Conservation (phyloP, 2,329 filamentous ascomycete species). For the Neopestalotiopsis rosae region DNA sequence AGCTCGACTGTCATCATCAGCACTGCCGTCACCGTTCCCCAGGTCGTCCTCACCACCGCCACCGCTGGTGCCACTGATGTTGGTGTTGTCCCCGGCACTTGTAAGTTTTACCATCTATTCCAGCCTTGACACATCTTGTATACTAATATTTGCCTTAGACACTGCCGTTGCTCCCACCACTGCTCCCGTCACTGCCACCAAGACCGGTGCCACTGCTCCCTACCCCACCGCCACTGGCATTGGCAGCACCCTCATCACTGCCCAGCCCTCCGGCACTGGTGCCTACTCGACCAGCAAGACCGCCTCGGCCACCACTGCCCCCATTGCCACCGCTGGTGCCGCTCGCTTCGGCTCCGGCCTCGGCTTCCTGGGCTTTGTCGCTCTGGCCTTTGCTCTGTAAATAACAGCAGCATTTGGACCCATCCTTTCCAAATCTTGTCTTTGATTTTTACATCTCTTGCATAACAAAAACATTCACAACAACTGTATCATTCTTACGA, state of each 20-base stretch:
- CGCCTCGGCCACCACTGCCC: conserved; percentile 24
- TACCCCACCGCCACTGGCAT: conserved; percentile 27
- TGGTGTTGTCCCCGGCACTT: conserved; percentile 18
- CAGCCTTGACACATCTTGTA: too few species aligned
- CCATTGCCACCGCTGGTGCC: conserved; percentile 39
- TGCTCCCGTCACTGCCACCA: conserved; percentile 38
- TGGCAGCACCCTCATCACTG: conserved; percentile 40
- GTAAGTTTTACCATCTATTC: background rate
- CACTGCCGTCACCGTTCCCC: conserved; percentile 52
- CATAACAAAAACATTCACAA: conserved; percentile 20
- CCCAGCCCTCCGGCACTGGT: conserved; percentile 42
- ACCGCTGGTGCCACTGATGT: conserved; percentile 46
- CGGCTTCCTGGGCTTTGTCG: conserved; percentile 49
- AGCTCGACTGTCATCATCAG: conserved; percentile 52
- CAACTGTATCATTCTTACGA: conserved; percentile 58
- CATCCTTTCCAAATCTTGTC: background rate
- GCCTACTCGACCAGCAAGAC: conserved; percentile 27
- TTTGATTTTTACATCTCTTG: background rate
- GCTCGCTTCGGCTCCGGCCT: conserved; percentile 47
- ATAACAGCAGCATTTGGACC: background rate
- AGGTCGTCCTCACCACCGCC: conserved; percentile 44
- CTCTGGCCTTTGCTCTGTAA: conserved; percentile 55
- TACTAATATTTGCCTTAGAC: conserved; percentile 11
- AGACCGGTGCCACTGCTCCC: conserved; percentile 26
- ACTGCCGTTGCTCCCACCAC: conserved; percentile 32